Percentiles rank a stretch among this genome's conserved stretches.
Conservation (phyloP, 1,284 basidiomycete species). For the Trichosporon faecale region DNA sequence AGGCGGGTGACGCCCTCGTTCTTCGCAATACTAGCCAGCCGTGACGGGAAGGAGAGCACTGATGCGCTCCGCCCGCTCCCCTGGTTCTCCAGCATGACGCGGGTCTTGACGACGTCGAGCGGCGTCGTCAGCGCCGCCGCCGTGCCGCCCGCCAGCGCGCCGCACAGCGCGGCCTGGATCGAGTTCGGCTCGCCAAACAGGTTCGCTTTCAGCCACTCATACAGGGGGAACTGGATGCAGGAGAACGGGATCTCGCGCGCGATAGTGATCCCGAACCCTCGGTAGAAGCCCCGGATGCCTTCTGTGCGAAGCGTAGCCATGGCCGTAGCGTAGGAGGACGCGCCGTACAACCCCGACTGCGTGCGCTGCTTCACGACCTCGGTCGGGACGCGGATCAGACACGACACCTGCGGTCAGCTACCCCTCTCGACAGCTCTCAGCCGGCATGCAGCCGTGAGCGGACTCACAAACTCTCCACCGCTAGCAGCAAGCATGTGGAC, state of each 20-base stretch:
- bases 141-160: constrained; percentile 83
- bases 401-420: constrained; percentile 65
- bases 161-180: constrained; percentile 85
- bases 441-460: neutral
- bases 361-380: constrained; percentile 87
- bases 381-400: constrained; percentile 87
- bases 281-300: constrained; percentile 69
- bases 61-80: constrained; percentile 46
- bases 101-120: constrained; percentile 92
- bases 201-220: constrained; percentile 75
- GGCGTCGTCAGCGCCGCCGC: constrained; percentile 92
- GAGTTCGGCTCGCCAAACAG: constrained; percentile 60
- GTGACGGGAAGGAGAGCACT: constrained; percentile 57
- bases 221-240: constrained; percentile 94
- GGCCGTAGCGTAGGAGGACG: constrained; percentile 47
- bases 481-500: constrained; percentile 80
- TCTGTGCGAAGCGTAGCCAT: constrained; percentile 58
- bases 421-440: too few relatives aligned
- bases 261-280: constrained; percentile 74
- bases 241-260: constrained; percentile 93
- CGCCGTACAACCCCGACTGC: constrained; percentile 65
- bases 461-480: constrained; percentile 70
- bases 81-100: constrained; percentile 85
- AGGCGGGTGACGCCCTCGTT: constrained; percentile 73
- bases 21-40: constrained; percentile 65